phyloP scores from a whole-genome alignment of 2,329 filamentous ascomycete genomes.

The Chaetomium strumarium region DNA sequence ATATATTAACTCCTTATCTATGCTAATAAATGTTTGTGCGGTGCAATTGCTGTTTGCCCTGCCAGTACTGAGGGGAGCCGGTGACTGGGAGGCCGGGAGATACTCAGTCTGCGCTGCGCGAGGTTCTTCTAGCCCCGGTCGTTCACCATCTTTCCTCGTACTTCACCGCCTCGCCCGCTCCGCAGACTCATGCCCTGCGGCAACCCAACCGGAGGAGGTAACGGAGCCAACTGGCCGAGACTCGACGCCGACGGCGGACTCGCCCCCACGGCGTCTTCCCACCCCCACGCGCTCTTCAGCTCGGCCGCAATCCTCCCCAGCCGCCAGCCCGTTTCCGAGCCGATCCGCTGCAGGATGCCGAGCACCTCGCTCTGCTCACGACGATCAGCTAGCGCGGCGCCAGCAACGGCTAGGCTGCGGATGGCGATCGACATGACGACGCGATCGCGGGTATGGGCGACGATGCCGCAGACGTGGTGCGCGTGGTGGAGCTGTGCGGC shows the following conservation, averaged over 20 bases:
- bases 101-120: too few species aligned
- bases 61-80: too few species aligned
- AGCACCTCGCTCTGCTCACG: slow-evolving; percentile 78
- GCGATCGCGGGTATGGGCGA: slow-evolving; percentile 66
- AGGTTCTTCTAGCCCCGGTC: too few species aligned
- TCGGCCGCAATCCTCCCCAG: slow-evolving; percentile 66
- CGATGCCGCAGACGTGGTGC: slow-evolving; percentile 82
- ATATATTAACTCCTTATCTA: too few species aligned
- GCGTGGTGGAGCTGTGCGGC: slow-evolving; percentile 67
- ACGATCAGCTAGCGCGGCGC: slow-evolving; percentile 61
- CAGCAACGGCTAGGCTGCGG: slow-evolving; percentile 71
- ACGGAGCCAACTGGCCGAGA: neutral
- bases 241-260: neutral
- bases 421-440: slow-evolving; percentile 75
- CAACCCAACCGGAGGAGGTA: too few species aligned
- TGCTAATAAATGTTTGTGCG: too few species aligned
- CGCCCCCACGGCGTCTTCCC: slow-evolving; percentile 37
- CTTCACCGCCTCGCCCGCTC: too few species aligned
- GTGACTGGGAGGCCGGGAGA: too few species aligned
- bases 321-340: slow-evolving; percentile 71
- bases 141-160: too few species aligned
- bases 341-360: slow-evolving; percentile 67
- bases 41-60: too few species aligned
- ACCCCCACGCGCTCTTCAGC: slow-evolving; percentile 72
- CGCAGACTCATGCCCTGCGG: too few species aligned